Percentiles rank a stretch among this genome's conserved stretches.
Conservation (phyloP, 345 rosid species). For the Rhodamnia argentea region DNA sequence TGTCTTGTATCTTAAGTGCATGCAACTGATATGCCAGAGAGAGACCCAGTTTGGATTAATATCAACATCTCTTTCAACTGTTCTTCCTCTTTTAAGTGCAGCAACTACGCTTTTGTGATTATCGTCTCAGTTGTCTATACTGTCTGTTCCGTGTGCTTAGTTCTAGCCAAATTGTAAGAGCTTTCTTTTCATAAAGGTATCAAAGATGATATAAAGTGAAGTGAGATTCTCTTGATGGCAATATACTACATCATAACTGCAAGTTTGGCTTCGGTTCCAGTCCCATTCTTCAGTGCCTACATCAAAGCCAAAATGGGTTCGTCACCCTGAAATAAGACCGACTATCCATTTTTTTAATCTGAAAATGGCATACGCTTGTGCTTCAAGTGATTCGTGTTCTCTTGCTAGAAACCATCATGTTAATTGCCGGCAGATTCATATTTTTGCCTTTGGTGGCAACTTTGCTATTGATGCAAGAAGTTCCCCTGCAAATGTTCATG, state of each 20-base stretch:
- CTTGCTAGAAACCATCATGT: not conserved
- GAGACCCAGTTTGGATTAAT: not conserved
- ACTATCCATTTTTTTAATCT: not conserved
- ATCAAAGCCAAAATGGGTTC: not conserved
- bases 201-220: not conserved
- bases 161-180: not conserved
- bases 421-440: not conserved
- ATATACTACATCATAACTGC: not conserved
- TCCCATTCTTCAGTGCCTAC: not conserved
- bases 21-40: not conserved
- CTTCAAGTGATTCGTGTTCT: not conserved
- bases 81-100: not conserved
- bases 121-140: not conserved
- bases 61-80: not conserved
- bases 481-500: not conserved
- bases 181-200: not conserved
- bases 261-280: not conserved
- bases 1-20: not conserved
- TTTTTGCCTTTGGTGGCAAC: not conserved
- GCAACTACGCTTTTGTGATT: not conserved
- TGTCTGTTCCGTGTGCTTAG: not conserved
- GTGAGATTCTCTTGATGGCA: not conserved
- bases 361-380: not conserved
- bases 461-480: not conserved
- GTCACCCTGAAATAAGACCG: not conserved